Conservation (phyloP, 78 protist genomes). For the Diacronema lutheri region DNA sequence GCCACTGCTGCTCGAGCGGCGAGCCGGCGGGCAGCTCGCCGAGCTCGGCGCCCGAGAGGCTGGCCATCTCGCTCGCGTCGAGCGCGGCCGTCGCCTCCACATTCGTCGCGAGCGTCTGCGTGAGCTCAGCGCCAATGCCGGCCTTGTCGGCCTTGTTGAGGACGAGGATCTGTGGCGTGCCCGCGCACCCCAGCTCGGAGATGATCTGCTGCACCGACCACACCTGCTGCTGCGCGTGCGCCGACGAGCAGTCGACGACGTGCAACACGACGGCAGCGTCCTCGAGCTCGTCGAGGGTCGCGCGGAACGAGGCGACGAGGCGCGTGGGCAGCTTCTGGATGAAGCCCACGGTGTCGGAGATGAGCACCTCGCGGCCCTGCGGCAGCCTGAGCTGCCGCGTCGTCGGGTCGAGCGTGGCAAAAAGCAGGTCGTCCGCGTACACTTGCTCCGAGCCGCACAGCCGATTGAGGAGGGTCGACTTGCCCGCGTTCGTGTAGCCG, state of each 20-base stretch:
- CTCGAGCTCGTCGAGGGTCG: constrained; percentile 8
- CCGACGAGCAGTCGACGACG: not conserved
- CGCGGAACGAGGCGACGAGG: constrained; percentile 16
- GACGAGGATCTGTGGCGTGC: constrained; percentile 27
- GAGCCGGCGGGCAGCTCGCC: too few species aligned
- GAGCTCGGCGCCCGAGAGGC: too few species aligned
- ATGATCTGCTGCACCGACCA: constrained; percentile 19
- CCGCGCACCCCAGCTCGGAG: not conserved
- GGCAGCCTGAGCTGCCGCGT: not conserved
- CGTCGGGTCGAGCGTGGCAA: constrained; percentile 40
- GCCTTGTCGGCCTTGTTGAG: constrained; percentile 27
- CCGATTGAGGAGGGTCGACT: not conserved
- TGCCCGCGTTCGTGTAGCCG: constrained; percentile 39
- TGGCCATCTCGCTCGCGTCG: too few species aligned
- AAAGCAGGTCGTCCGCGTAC: constrained; percentile 32
- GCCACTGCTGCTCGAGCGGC: not conserved
- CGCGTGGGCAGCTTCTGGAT: constrained; percentile 22
- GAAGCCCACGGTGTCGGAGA: constrained; percentile 16
- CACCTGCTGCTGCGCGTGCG: constrained; percentile 8
- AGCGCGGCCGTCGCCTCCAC: too few species aligned
- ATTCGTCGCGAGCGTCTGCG: too few species aligned
- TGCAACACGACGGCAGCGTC: not conserved
- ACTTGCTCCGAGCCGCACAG: not conserved
- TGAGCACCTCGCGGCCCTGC: not conserved
- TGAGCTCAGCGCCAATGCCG: too few species aligned